Base-by-base conservation (phyloP, 1,139 yeast species). In the Yamadazyma friedrichii region DNA sequence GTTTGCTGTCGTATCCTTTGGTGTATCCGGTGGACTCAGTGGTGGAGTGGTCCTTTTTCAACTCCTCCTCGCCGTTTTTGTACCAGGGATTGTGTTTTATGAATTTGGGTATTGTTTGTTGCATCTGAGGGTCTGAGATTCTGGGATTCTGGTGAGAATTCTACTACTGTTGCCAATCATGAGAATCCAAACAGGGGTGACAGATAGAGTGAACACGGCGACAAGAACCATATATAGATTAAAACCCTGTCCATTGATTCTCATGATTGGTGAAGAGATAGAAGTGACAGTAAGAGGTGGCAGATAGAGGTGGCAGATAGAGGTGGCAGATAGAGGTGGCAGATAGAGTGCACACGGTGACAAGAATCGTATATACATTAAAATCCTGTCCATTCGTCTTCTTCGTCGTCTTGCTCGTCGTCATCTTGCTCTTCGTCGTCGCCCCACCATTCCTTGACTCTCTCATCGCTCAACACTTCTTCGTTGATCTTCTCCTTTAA, bases 361-460 rank as follows among this genome's bases (percentile, higher is more conserved):
- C 8, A 20, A 20, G 24, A 20, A 20, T 20, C 31, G 4, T 38
- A 26, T 38, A 22, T 32, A 33, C 24, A 17, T 39, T 52, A 53
- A 47, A 64, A 64, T 12, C 68, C 68, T 15, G 50, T 61, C 69
- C 68, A 64, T 27, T 61, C 65, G 25, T 61, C 65, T 8, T 49
- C 52, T 11, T 47, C 49, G 15, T 54, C 64, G 12, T 56, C 65
- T 11, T 52, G 54, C 2, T 48, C 56, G 11, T 53, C 61, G 3
- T 55, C 61, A 6, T 50, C 57, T 15, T 54, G 58, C 6, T 49
- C 57, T 6, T 47, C 55, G 39, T 70, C 67, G 9, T 62, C 61
- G 4, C 82, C 70, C 6, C 82, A 85, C 95, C 96, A 88, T 31
- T 69, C 69, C 29, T 61, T 61, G 43, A 88, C 70, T 55, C 94